Conservation (phyloP, 495 filamentous ascomycete species). For the Xylaria grammica region DNA sequence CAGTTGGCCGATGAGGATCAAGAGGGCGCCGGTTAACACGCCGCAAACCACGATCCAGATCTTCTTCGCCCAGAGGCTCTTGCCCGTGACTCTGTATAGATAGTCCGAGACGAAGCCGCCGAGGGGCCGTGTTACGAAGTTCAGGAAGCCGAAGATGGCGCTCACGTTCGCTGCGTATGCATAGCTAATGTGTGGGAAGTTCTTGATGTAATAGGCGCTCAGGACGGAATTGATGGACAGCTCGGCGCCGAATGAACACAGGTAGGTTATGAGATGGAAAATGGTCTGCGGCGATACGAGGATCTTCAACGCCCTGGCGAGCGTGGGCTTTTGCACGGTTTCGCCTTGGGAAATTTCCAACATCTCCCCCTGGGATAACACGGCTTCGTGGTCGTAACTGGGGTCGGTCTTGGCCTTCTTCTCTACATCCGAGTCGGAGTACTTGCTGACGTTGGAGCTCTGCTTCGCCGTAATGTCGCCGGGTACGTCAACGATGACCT, state of each 20-base stretch:
- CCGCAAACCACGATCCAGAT: slow-evolving; percentile 67
- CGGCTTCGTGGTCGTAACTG: slow-evolving; percentile 55
- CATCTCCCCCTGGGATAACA: slow-evolving; percentile 60
- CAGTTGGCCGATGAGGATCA: slow-evolving; percentile 71
- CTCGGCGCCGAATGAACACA: slow-evolving; percentile 85
- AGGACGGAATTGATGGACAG: slow-evolving; percentile 86
- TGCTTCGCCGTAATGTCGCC: slow-evolving; percentile 64
- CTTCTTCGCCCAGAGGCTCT: slow-evolving; percentile 77
- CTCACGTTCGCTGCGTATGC: slow-evolving; percentile 77
- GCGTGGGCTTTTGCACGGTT: slow-evolving; percentile 67
- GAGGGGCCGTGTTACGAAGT: slow-evolving; percentile 73
- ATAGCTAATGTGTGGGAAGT: slow-evolving; percentile 76
- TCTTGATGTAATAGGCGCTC: slow-evolving; percentile 75
- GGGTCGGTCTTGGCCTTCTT: slow-evolving; percentile 46
- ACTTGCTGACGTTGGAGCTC: slow-evolving; percentile 37
- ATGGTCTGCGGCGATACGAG: slow-evolving; percentile 69
- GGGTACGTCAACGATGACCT: slow-evolving; percentile 53
- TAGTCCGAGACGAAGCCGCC: slow-evolving; percentile 77
- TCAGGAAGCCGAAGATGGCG: slow-evolving; percentile 90
- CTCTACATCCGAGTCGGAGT: slow-evolving; percentile 36
- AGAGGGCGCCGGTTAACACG: slow-evolving; percentile 67
- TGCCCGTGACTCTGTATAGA: slow-evolving; percentile 65
- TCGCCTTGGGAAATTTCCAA: slow-evolving; percentile 65
- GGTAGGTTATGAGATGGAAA: slow-evolving; percentile 72
- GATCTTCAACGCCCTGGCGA: slow-evolving; percentile 62